These are phyloP conservation scores for Penicillium sp. DNA, from an alignment of 2,329 filamentous ascomycete species.

Conservation along the genomic window DNA sequence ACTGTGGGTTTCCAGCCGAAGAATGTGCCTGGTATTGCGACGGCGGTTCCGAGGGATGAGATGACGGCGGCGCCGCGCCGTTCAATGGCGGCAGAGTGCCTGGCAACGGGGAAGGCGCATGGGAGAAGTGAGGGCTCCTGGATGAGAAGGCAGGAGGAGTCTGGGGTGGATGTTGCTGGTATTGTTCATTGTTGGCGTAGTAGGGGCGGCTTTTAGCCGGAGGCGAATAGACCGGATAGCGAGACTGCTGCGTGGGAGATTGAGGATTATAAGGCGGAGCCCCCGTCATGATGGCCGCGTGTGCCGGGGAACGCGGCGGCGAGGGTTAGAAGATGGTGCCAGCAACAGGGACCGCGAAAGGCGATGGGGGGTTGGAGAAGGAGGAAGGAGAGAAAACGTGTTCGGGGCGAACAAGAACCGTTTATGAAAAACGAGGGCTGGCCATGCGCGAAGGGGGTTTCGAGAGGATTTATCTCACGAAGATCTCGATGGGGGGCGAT, in stretches of 20 bases:
- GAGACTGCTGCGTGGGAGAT: slow-evolving; percentile 39
- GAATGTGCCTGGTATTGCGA: slow-evolving; percentile 32
- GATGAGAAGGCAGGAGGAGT: slow-evolving; percentile 37
- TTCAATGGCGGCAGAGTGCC: slow-evolving; percentile 34
- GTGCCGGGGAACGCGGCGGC: too few species aligned
- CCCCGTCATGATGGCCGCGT: slow-evolving; percentile 37
- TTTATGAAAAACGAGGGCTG: too few species aligned
- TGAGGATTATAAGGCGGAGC: slow-evolving; percentile 39
- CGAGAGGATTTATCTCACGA: too few species aligned
- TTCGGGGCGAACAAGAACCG: too few species aligned
- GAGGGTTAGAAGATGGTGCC: too few species aligned
- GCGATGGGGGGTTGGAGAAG: too few species aligned
- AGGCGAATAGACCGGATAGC: slow-evolving; percentile 37
- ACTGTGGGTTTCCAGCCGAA: slow-evolving; percentile 21
- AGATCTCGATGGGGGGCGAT: too few species aligned
- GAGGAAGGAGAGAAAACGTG: too few species aligned
- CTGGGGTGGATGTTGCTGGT: slow-evolving; percentile 36
- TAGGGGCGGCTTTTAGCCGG: slow-evolving; percentile 35
- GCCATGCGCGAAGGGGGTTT: too few species aligned
- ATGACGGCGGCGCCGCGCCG: slow-evolving; percentile 25
- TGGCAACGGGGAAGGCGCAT: slow-evolving; percentile 34
- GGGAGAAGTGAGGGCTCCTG: slow-evolving; percentile 36
- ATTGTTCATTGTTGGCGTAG: slow-evolving; percentile 38
- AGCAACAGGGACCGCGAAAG: too few species aligned
- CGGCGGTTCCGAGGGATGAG: slow-evolving; percentile 29